Percentiles rank a stretch among this genome's conserved stretches.
phyloP scores from a whole-genome alignment of 1,284 basidiomycete species.

The Boletus austroedulis region DNA sequence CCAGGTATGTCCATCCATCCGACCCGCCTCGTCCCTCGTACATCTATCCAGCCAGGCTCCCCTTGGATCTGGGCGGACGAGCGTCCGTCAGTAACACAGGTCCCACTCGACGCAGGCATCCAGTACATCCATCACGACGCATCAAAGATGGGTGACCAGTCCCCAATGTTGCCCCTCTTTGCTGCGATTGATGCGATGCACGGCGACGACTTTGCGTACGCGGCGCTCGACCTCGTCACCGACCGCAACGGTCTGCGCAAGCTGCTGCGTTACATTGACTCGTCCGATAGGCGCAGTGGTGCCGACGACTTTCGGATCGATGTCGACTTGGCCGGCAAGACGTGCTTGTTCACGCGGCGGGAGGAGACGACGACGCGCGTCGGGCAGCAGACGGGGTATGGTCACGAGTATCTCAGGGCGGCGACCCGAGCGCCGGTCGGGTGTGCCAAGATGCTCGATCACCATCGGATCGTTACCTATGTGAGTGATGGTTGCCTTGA shows the following conservation, averaged over 20 bases:
- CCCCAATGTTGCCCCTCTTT: conserved; percentile 38
- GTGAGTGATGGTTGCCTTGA: conserved; percentile 25
- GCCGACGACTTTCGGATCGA: conserved; percentile 39
- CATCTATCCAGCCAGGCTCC: conserved; percentile 19
- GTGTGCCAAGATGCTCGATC: conserved; percentile 35
- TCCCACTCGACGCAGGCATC: conserved; percentile 30
- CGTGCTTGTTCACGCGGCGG: conserved; percentile 33
- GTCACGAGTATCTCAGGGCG: conserved; percentile 36
- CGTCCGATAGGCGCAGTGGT: neutral
- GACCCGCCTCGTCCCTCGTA: neutral
- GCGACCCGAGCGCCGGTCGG: conserved; percentile 28
- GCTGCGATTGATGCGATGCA: conserved; percentile 36
- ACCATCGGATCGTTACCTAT: conserved; percentile 39
- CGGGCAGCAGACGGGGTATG: conserved; percentile 28
- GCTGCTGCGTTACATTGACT: conserved; percentile 34
- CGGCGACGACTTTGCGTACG: conserved; percentile 29
- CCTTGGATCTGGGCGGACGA: conserved; percentile 34
- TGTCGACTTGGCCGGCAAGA: conserved; percentile 32
- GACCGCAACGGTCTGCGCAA: conserved; percentile 40
- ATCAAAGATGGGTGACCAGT: conserved; percentile 31
- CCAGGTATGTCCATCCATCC: conserved; percentile 24
- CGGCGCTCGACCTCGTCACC: conserved; percentile 35
- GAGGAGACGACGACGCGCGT: conserved; percentile 17
- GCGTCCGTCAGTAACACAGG: conserved; percentile 20
- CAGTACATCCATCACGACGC: conserved; percentile 35